Base-by-base conservation (phyloP, 2,329 filamentous ascomycete genomes). In the Trichoderma aggressivum region DNA sequence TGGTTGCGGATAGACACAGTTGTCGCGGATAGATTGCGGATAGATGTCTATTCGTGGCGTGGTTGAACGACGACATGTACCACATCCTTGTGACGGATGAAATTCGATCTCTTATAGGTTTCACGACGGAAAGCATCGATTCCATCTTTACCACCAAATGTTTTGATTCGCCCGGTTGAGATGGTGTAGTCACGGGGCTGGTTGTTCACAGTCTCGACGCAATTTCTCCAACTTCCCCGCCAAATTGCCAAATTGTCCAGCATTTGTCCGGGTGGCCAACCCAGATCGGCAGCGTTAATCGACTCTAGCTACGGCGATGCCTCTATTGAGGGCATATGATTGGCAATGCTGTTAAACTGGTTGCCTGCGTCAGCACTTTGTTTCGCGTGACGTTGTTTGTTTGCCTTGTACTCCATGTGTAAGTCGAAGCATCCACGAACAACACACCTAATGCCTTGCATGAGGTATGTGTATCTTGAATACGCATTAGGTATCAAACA, bases 201-300 rank as follows among this genome's bases (percentile, higher is more conserved):
- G 16, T 32, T 30, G 39, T 50, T 1, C 18, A 32, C 30, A 24
- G 21, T 10, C 16, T 59, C 28, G 56, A 36, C n/a, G 56, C 56
- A 60, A 32, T 61, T 70, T 70, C 67, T 56, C 67, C 67, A 70
- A 70, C 58, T 62, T 70, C 67, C 67, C 58, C 67, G 58, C 60
- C 43, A 63, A 55, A 26, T 36, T 30, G 14, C 12, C 34, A 12
- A 69, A 53, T 63, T 70, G 50, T 70, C 59, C 59, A 70, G 59
- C 32, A 70, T 56, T 70, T 56, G 39, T 70, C 67, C 67, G 67
- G 28, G 21, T 24, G 43, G 59, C 47, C 18, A 39, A 21, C 16
- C 56, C 16, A 28, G 66, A 47, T 59, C 64, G 64, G 56, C 56
- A 53, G 66, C n/a, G 24, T 36, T 14, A 28, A 58, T 69, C 47